A percentile compares a stretch with the other conserved stretches of the same genome.
Conservation (phyloP, 306 rosid genomes). For the Casuarina cunninghamiana region DNA sequence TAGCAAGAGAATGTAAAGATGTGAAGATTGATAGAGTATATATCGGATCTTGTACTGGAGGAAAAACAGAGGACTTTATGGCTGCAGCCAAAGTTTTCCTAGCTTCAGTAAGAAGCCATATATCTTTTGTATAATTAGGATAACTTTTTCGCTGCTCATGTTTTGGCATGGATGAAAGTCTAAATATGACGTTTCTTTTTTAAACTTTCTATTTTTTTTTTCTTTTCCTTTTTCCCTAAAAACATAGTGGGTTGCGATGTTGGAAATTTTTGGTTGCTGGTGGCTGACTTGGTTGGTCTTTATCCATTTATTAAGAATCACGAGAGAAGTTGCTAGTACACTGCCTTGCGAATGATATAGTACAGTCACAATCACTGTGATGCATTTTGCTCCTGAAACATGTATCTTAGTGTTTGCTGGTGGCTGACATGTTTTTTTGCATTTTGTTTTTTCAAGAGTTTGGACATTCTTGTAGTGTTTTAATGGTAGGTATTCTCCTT, state of each 20-base stretch:
- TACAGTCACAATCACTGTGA: neutral
- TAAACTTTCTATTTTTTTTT: too few species aligned
- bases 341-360: neutral
- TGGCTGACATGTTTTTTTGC: neutral
- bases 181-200: neutral
- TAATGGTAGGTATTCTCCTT: neutral
- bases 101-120: slow-evolving; percentile 63
- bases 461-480: neutral
- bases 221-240: neutral
- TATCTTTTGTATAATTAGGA: slow-evolving; percentile 17
- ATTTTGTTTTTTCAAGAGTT: too few species aligned
- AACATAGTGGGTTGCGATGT: neutral
- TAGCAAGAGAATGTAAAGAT: slow-evolving; percentile 95
- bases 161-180: neutral
- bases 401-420: neutral
- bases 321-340: neutral
- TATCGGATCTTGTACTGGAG: slow-evolving; percentile 95
- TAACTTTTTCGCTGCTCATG: neutral
- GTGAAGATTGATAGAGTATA: slow-evolving; percentile 92
- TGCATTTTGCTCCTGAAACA: neutral
- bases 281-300: neutral
- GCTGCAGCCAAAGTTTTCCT: slow-evolving; percentile 81
- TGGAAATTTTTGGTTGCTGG: slow-evolving; percentile 5
- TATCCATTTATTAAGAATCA: neutral
- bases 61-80: slow-evolving; percentile 85